Evolutionary conservation across 2,329 filamentous ascomycete species (phyloP), one percentile per base, ranked within the genome.

Genomic region (Spiromastix sp.): DNA sequence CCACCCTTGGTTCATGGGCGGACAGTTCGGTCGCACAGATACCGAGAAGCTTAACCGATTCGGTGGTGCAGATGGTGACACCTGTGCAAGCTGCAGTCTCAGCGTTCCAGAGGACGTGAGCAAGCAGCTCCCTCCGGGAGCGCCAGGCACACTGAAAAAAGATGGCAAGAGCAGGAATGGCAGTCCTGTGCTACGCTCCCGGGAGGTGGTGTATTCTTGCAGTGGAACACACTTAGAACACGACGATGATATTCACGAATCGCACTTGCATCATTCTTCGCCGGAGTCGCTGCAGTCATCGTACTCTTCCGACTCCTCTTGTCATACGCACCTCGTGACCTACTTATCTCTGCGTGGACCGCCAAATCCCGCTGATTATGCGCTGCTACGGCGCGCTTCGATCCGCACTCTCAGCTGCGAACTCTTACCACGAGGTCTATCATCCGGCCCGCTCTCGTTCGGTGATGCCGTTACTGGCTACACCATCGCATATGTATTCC

Each of bases 401-500:
- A 72, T 76, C 44, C 69, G 71, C 40, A 72, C 72, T 1, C 54
- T 76, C 24, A 74, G 70, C 39, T 72, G 68, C 40, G 72, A 76
- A 48, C 61, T 67, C 7, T 59, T 76, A 3, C 72, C 72, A 3
- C 64, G 65, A 22, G 70, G 71, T 32, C 66, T 71, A 26, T 67
- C 70, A 0, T 72, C 71, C 5, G 72, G 72, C 0, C 69, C 70
- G n/a, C 55, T 76, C 30, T 72, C 67, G 46, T 76, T 75, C 43
- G 71, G 71, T 18, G 71, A 75, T 42, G 60, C 67, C 0, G 61
- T 61, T 13, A 63, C 68, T 4, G 72, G 72, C 34, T 73, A 74
- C 54, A 74, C 71, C 12, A 71, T 75, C 34, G 71, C 72, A 27
- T 75, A 73, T 48, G 64, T 73, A 26, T 76, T 76, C 51, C 70